Evolutionary conservation across 352 stramenopile genomes (phyloP), one percentile per base, ranked within the genome.

Genomic region (Phytopythium helicoides): DNA sequence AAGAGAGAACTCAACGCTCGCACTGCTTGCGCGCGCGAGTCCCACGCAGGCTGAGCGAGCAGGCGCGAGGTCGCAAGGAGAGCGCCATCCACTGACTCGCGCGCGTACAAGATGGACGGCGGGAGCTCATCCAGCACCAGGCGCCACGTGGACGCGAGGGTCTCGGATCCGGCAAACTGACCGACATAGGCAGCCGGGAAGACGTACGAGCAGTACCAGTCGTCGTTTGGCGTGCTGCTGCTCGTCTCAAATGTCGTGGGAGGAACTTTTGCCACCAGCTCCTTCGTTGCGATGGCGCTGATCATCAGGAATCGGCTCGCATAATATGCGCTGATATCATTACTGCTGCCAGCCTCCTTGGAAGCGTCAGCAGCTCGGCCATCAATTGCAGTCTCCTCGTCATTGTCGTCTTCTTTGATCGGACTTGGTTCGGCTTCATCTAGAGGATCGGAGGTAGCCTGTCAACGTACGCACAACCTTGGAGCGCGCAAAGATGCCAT

Each of bases 181-280:
- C 83, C 81, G 23, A 91, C 73, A 58, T 86, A 93, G 10, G 77
- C 83, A 23, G 78, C 79, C 1, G 81, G 76, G 33, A 93, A 91
- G 15, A 91, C 70, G 23, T 88, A 48, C 7, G 69, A 59, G 23
- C 74, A 77, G 41, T 89, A 91, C 78, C 81, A 91, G 22, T 67
- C 66, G 28, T 83, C 81, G 26, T 50, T 50, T 0, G 44, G 26
- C 10, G 25, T 62, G 19, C 83, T 62, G n/a, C 76, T 28, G 8
- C 60, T 58, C 7, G 42, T 60, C 6, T 54, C 52, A 41, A 81
- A 64, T 15, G 70, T 68, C 28, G 81, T 76, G 1, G 77, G 71
- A 14, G 77, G 77, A 3, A 80, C 66, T 37, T 86, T 87, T 15
- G 72, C 63, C 40, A 87, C 74, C 3, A 91, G 64, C 40, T 89